Conservation (phyloP, 164 flowering plant genomes). For the Magnolia kwangsiensis region DNA sequence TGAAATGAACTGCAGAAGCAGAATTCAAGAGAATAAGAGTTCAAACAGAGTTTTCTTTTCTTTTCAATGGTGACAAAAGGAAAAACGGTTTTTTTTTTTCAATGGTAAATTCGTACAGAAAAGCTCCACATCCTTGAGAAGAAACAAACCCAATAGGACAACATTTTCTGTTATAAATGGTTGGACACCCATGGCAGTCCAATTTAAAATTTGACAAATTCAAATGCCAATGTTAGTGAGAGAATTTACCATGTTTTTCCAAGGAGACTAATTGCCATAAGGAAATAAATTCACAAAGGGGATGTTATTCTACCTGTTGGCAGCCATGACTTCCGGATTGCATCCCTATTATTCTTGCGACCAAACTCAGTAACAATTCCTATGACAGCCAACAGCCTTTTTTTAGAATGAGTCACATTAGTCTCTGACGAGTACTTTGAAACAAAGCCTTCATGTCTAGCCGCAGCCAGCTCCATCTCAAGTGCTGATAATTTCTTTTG, state of each 20-base stretch:
- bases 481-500: slow-evolving; percentile 69
- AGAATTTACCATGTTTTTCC: neutral
- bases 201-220: neutral
- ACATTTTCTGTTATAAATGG: neutral
- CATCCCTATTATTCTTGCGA: slow-evolving; percentile 68
- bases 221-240: neutral
- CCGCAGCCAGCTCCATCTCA: slow-evolving; percentile 74
- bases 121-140: neutral
- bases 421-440: slow-evolving; percentile 41
- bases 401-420: slow-evolving; percentile 36
- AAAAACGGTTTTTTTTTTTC: too few species aligned
- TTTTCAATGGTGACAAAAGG: too few species aligned
- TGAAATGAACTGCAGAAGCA: too few species aligned
- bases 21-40: too few species aligned
- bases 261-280: neutral
- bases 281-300: slow-evolving; percentile 15
- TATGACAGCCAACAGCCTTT: slow-evolving; percentile 56
- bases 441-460: slow-evolving; percentile 70
- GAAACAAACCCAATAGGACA: neutral
- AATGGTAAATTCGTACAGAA: neutral
- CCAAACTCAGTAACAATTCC: slow-evolving; percentile 79
- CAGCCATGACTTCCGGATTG: slow-evolving; percentile 92
- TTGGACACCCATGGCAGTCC: neutral
- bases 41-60: too few species aligned
- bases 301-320: slow-evolving; percentile 54